A percentile compares a stretch with the other conserved stretches of the same genome.
Conservation (phyloP, 805 yeast species). For the Kodamaea neixiangensis region DNA sequence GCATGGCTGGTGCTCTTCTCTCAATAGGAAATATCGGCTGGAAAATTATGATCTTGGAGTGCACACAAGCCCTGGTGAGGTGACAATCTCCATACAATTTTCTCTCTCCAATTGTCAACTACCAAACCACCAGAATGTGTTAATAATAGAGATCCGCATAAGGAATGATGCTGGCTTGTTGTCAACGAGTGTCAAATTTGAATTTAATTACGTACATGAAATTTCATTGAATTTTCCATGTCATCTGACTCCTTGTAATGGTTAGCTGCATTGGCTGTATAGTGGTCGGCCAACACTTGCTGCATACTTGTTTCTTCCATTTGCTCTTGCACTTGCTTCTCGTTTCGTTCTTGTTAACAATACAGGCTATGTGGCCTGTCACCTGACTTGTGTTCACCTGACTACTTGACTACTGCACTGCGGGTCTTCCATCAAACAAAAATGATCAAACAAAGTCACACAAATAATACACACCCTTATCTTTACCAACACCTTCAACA, state of each 20-base stretch:
- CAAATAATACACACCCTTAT: slow-evolving; percentile 2
- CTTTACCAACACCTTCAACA: background rate
- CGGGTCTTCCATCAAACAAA: background rate
- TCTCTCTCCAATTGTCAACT: background rate
- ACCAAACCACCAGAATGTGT: background rate
- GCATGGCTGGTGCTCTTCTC: background rate
- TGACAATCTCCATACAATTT: background rate
- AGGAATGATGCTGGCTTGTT: slow-evolving; percentile 1
- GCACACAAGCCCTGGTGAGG: background rate
- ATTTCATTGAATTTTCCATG: background rate
- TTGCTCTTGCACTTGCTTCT: background rate
- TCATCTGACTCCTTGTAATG: too few species aligned
- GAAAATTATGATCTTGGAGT: background rate
- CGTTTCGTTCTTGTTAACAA: background rate
- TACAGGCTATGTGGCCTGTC: background rate
- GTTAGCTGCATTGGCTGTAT: background rate
- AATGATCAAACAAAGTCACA: slow-evolving; percentile 4
- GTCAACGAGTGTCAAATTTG: background rate
- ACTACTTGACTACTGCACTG: background rate
- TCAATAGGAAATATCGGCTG: background rate
- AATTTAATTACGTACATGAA: background rate
- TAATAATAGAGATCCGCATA: background rate
- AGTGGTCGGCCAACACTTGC: background rate
- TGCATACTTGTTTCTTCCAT: background rate
- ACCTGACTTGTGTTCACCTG: background rate